These are phyloP conservation scores for Blastocrithidia nonstop DNA, from an alignment of 208 protist genomes.

Conservation along the genomic window DNA sequence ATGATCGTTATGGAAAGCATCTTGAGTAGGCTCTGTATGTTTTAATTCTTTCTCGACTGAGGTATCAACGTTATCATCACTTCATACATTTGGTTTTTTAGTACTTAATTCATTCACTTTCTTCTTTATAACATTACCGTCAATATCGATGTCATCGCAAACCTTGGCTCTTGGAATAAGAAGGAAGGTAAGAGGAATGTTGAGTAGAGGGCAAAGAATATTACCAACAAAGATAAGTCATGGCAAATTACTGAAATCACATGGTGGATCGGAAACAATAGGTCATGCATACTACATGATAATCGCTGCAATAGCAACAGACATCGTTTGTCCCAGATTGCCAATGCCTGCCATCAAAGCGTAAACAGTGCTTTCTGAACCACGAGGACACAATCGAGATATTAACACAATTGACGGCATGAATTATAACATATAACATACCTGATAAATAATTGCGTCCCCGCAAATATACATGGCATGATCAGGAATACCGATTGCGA, in stretches of 20 bases:
- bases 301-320: conserved; percentile 17
- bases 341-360: conserved; percentile 65
- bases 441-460: conserved; percentile 39
- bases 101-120: too few species aligned
- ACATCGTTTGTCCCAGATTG: conserved; percentile 48
- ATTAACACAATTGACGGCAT: conserved; percentile 67
- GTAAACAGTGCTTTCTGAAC: conserved; percentile 65
- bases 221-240: conserved; percentile 41
- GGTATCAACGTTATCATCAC: too few species aligned
- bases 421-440: conserved; percentile 42
- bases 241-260: conserved; percentile 54
- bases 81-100: too few species aligned
- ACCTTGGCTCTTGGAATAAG: conserved; percentile 42
- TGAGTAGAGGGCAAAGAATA: conserved; percentile 26
- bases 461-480: conserved; percentile 55
- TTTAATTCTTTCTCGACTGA: too few species aligned
- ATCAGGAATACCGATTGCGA: conserved; percentile 30
- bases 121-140: conserved; percentile 18
- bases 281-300: conserved; percentile 40
- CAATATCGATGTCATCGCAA: conserved; percentile 28
- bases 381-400: conserved; percentile 68
- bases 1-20: too few species aligned
- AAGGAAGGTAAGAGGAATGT: conserved; percentile 35
- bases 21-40: too few species aligned
- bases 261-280: conserved; percentile 15